Evolutionary conservation across 1,284 basidiomycete species (phyloP), one percentile per base, ranked within the genome.

Genomic region (Xerocomus cyaneibrunnescens): DNA sequence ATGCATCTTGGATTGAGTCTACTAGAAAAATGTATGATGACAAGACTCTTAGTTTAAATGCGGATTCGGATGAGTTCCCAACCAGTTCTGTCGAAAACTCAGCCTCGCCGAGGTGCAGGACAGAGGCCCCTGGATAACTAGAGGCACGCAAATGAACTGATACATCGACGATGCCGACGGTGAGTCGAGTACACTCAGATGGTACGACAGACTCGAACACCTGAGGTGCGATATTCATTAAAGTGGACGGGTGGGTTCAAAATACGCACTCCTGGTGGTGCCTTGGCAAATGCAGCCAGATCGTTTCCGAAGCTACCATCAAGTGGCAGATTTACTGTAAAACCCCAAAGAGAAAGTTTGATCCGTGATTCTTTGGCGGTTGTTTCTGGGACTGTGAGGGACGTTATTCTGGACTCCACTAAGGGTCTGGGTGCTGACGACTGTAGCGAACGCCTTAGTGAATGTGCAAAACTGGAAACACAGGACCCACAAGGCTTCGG

Each of bases 151-250:
- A 56, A 44, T 84, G 83, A 21, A 89, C 60, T 0, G 90, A 89
- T 7, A 83, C 80, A 58, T 94, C 86, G n/a, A 74, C 57, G n/a
- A 93, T 59, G 48, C 77, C 79, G 17, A 94, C 54, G 7, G 76
- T 73, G 25, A 98, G 72, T 6, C 77, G 75, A 2, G 94, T 97
- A 28, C 90, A 75, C 66, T 98, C 95, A 55, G 83, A 94, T 0
- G 96, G 96, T 19, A 94, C 84, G 13, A 98, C 93, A 40, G 93
- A 83, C 66, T 97, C 94, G 65, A 99, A 98, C 0, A 90, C 89
- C 84, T 94, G 38, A 27, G 45, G 30, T 27, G 30, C 48, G 34
- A 19, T 35, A 35, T 45, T 45, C 16, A 40, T 51, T 41, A 32
- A 21, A 41, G 30, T 39, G 21, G 23, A 27, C 28, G 48, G 42